phyloP scores from a whole-genome alignment of 2,329 filamentous ascomycete species.

The Sporothrix pallida region DNA sequence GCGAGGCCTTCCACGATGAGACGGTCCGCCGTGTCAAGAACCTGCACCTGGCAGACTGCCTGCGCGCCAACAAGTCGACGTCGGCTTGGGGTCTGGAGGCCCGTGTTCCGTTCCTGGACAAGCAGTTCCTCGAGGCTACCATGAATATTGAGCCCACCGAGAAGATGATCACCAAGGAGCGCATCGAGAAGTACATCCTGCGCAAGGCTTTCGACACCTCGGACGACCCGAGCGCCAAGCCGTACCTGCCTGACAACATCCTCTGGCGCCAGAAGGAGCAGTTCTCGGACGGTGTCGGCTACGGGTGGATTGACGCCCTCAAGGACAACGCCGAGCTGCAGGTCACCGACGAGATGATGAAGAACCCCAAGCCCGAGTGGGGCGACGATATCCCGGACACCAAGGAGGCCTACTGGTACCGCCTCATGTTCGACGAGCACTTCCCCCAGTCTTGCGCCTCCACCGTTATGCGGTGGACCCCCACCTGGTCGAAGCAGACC shows the following conservation, averaged over 20 bases:
- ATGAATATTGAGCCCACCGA: conserved; percentile 95
- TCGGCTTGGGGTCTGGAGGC: conserved; percentile 98
- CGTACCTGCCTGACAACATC: conserved; percentile 95
- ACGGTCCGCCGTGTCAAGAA: conserved; percentile 94
- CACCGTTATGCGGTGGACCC: conserved; percentile 95
- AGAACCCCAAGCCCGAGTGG: conserved; percentile 97
- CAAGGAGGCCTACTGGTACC: conserved; percentile 99
- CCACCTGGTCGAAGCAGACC: conserved; percentile 94
- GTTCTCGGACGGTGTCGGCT: conserved; percentile 97
- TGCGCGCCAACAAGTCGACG: conserved; percentile 98
- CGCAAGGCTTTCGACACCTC: conserved; percentile 96
- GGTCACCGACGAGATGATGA: conserved; percentile 97
- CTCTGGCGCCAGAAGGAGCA: conserved; percentile 99
- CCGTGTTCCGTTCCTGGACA: conserved; percentile 96
- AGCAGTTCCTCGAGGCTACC: conserved; percentile 87
- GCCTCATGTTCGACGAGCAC: conserved; percentile 97
- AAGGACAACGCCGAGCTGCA: conserved; percentile 92
- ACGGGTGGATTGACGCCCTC: conserved; percentile 97
- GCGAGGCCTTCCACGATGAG: conserved; percentile 92
- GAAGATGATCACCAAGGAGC: conserved; percentile 91
- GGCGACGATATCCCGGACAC: conserved; percentile 88
- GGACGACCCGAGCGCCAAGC: conserved; percentile 77
- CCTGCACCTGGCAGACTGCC: conserved; percentile 92
- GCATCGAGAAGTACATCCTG: conserved; percentile 96
- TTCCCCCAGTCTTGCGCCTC: conserved; percentile 90